Evolutionary conservation across 352 stramenopile genomes (phyloP), one percentile per base, ranked within the genome.

Genomic region (Phytopythium montanum): DNA sequence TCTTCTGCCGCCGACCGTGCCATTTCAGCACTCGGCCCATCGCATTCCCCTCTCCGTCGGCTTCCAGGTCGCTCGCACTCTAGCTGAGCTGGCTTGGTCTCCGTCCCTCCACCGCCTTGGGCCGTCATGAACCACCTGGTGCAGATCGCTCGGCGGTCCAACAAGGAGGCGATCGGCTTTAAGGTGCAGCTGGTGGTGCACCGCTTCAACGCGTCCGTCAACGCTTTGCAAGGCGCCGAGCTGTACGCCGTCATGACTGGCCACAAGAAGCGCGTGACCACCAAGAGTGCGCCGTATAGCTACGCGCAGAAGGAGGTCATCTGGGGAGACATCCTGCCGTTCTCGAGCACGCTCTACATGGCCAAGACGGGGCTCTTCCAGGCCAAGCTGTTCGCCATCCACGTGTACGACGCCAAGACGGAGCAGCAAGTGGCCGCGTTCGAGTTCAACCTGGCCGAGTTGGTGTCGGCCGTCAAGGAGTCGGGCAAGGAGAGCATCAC

Each of bases 331-430:
- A 88, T 88, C 45, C 62, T 91, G 29, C 78, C 81, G 10, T 89
- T 91, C 57, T 88, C 79, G 14, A 85, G 73, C 60, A 89, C 81
- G 31, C 76, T 91, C 26, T 91, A 88, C 60, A 76, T 87, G 71
- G 77, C 79, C 46, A 91, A 91, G 63, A 81, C 79, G 28, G 81
- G 81, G 14, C 59, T 89, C 18, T 89, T 88, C 62, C 76, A 88
- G 59, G 68, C 69, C 58, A 91, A 91, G 45, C 68, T 80, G 31
- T 91, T 88, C 55, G 67, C 79, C 51, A 76, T 91, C 46, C 70
- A 88, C 36, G 64, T 91, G n/a, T 84, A 82, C 25, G 65, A 88
- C 55, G 78, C 71, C 13, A 79, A 73, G 31, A 88, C 66, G 3
- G 72, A 84, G 60, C 61, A 73, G 42, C 64, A 75, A 33, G 65